Conservation (phyloP, 2,329 filamentous ascomycete genomes). For the Trichoderma citrinoviride region DNA sequence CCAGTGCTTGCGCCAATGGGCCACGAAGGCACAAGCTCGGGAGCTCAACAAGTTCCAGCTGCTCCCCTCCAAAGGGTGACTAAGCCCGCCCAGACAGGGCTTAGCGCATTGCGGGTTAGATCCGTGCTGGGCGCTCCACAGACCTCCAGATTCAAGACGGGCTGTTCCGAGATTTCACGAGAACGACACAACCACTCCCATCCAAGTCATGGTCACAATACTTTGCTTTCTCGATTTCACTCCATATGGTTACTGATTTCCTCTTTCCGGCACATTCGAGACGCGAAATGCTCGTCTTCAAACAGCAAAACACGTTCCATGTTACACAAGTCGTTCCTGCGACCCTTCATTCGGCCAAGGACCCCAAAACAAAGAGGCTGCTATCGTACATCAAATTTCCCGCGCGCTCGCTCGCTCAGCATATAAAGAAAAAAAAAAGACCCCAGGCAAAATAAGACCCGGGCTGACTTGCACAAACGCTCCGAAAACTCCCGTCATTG, state of each 20-base stretch:
- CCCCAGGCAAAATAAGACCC: not conserved
- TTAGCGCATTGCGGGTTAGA: constrained; percentile 14
- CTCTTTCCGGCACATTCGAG: not conserved
- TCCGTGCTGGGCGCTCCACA: not conserved
- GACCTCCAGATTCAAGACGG: not conserved
- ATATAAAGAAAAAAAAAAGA: not conserved
- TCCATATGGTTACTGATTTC: no score
- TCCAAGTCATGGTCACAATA: no score
- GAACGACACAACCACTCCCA: not conserved
- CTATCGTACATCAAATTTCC: constrained; percentile 20
- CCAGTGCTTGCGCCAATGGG: constrained; percentile 1
- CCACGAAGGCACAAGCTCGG: constrained; percentile 8
- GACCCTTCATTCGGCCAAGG: not conserved
- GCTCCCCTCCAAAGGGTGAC: not conserved
- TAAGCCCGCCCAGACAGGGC: not conserved
- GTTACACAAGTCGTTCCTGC: constrained; percentile 3
- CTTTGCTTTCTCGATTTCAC: not conserved
- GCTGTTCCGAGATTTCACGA: constrained; percentile 7
- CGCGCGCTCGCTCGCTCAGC: constrained; percentile 11
- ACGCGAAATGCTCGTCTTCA: not conserved
- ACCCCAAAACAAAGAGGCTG: constrained; percentile 9
- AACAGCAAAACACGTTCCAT: not conserved
- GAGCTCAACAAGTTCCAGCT: not conserved
- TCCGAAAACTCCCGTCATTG: constrained; percentile 6
- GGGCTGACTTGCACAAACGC: not conserved